These are phyloP conservation scores for Aspergillus steynii DNA, from an alignment of 495 filamentous ascomycete genomes.

Conservation along the genomic window DNA sequence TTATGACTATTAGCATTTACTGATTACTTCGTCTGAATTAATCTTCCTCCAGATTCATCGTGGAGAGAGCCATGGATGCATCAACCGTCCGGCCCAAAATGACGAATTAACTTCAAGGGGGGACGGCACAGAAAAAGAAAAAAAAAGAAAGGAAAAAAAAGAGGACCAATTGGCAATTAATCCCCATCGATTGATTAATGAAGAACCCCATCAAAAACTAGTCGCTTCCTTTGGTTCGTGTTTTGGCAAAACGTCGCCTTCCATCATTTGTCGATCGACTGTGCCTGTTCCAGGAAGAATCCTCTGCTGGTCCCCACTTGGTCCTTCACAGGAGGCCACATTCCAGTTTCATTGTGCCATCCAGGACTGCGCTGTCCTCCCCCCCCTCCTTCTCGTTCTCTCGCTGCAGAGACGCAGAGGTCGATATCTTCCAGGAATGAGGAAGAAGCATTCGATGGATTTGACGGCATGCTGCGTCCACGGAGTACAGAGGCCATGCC, in stretches of 20 bases:
- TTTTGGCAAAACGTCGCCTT: slow-evolving; percentile 12
- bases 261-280: slow-evolving; percentile 40
- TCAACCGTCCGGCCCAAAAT: not conserved
- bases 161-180: too few species aligned
- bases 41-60: too few species aligned
- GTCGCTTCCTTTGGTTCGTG: slow-evolving; percentile 11
- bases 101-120: not conserved
- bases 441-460: too few species aligned
- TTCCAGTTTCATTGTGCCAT: slow-evolving; percentile 8
- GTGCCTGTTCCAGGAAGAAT: slow-evolving; percentile 20
- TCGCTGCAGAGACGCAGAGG: too few species aligned
- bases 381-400: not conserved
- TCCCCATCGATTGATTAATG: too few species aligned
- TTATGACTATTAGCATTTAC: too few species aligned
- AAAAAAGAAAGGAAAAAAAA: not conserved
- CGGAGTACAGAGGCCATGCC: not conserved
- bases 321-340: slow-evolving; percentile 1
- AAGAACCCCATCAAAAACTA: not conserved
- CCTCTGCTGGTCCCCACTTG: slow-evolving; percentile 22
- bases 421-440: too few species aligned
- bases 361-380: not conserved
- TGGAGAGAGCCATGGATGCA: not conserved
- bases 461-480: not conserved
- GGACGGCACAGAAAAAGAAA: not conserved
- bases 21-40: too few species aligned